These are phyloP conservation scores for Vaccinium myrtillus DNA, from an alignment of 148 eudicot species.

Conservation along the genomic window DNA sequence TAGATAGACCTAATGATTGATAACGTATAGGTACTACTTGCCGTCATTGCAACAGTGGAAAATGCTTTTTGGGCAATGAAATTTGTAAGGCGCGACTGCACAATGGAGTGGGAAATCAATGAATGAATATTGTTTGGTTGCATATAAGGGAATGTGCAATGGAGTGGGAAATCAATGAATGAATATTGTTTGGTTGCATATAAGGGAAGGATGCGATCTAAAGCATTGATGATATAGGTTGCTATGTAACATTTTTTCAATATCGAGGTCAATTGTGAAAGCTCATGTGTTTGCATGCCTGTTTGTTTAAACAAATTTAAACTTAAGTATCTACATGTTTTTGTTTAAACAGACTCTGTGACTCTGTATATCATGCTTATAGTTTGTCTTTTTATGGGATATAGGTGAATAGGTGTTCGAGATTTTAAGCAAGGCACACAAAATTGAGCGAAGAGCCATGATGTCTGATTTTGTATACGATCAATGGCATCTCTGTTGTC, in stretches of 20 bases:
- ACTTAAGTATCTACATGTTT: no score
- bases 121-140: no score
- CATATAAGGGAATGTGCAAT: neutral
- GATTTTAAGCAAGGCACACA: neutral
- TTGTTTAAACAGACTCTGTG: neutral
- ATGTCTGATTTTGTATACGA: neutral
- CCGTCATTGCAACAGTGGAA: neutral
- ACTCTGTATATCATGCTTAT: neutral
- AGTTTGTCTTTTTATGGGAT: neutral
- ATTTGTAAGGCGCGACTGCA: neutral
- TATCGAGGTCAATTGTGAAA: neutral
- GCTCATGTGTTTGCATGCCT: neutral
- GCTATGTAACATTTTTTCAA: neutral
- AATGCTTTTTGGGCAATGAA: neutral
- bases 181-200: neutral
- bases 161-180: neutral
- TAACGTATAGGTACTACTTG: neutral
- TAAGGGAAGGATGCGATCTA: neutral
- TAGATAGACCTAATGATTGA: neutral
- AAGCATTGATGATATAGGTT: neutral
- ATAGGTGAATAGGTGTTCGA: neutral
- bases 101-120: neutral
- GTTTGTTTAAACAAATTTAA: neutral
- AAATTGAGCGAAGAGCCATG: neutral
- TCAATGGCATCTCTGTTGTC: neutral